phyloP scores from a whole-genome alignment of 257 asterid genomes.

The Agastache rugosa region DNA sequence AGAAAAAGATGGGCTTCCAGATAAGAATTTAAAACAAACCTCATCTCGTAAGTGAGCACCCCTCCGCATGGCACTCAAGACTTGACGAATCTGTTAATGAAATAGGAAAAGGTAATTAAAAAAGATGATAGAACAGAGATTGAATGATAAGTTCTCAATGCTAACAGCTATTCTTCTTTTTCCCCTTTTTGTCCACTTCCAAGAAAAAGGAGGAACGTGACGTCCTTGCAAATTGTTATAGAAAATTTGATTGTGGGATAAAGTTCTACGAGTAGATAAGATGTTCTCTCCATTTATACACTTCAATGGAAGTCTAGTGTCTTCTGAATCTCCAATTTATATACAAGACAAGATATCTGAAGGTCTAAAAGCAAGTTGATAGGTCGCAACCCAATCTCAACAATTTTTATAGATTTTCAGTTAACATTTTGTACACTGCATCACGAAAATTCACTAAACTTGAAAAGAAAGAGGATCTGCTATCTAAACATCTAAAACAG shows the following conservation, averaged over 20 bases:
- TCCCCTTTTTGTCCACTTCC: constrained; percentile 29
- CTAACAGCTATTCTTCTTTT: constrained; percentile 12
- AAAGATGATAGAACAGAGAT: constrained; percentile 25
- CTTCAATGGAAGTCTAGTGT: too few relatives aligned
- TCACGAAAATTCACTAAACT: background rate
- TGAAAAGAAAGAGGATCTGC: too few relatives aligned
- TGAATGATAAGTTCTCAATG: constrained; percentile 18
- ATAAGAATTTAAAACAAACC: constrained; percentile 55
- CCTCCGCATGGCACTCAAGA: constrained; percentile 74
- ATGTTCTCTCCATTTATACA: background rate
- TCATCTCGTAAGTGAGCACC: constrained; percentile 61
- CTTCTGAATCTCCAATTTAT: too few relatives aligned
- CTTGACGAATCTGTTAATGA: constrained; percentile 71
- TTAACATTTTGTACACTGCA: background rate
- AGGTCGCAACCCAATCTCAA: background rate
- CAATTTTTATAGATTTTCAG: background rate
- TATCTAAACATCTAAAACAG: background rate
- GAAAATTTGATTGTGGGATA: background rate
- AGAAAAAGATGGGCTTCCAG: background rate
- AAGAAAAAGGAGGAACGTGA: background rate
- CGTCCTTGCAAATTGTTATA: background rate
- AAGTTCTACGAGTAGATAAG: background rate
- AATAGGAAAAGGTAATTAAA: constrained; percentile 37
- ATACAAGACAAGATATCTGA: background rate
- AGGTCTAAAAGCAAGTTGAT: background rate